Conservation (phyloP, 495 filamentous ascomycete genomes). For the Cenococcum geophilum region DNA sequence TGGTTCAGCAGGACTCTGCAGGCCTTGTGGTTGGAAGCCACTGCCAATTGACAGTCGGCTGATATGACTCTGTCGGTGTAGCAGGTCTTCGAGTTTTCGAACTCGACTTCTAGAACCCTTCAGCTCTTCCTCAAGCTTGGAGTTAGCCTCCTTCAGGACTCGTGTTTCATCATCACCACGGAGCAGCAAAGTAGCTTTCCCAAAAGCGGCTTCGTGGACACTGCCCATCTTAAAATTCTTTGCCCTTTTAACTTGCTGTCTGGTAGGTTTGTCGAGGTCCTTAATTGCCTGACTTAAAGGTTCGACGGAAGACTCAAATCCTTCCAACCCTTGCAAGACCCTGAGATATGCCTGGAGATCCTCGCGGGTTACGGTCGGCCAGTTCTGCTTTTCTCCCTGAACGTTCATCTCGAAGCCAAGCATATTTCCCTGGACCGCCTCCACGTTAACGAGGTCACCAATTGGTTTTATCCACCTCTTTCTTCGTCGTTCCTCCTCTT, state of each 20-base stretch:
- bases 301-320: constrained; percentile 61
- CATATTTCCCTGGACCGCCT: constrained; percentile 56
- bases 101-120: constrained; percentile 87
- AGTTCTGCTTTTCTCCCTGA: constrained; percentile 67
- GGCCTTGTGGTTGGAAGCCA: constrained; percentile 46
- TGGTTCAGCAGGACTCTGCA: constrained; percentile 32
- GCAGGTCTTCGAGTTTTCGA: constrained; percentile 83
- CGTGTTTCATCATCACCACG: constrained; percentile 72
- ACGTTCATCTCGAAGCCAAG: constrained; percentile 81
- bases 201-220: constrained; percentile 74
- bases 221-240: constrained; percentile 96
- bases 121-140: constrained; percentile 69
- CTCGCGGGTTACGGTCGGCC: constrained; percentile 60
- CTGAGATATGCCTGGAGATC: constrained; percentile 54
- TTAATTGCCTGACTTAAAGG: constrained; percentile 53
- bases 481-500: constrained; percentile 82
- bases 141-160: constrained; percentile 69
- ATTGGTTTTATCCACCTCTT: constrained; percentile 86
- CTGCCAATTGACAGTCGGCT: constrained; percentile 64
- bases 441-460: constrained; percentile 49
- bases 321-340: constrained; percentile 47
- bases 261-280: constrained; percentile 66
- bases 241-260: constrained; percentile 66
- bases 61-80: constrained; percentile 77
- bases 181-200: constrained; percentile 68